These are phyloP conservation scores for Phaeosphaeria sp. DNA, from an alignment of 2,329 filamentous ascomycete species.

Conservation along the genomic window DNA sequence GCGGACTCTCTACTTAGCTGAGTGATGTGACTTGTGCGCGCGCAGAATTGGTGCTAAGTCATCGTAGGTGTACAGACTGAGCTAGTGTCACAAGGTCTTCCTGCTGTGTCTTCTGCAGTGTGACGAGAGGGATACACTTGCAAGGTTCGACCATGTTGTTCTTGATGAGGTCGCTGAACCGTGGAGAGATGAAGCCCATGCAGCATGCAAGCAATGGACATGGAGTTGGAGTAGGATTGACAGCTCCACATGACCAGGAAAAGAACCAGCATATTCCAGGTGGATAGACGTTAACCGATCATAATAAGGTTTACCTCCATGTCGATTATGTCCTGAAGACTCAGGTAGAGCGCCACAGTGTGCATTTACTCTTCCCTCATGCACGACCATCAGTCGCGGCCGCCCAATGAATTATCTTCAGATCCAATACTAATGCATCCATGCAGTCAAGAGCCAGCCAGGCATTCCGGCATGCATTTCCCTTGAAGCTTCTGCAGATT, in stretches of 20 bases:
- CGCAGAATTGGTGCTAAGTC: background rate
- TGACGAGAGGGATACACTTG: background rate
- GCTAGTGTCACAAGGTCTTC: background rate
- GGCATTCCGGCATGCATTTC: no score
- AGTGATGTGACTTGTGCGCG: background rate
- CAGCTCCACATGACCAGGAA: background rate
- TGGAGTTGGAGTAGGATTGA: background rate
- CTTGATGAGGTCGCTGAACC: background rate
- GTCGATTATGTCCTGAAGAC: background rate
- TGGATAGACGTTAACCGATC: background rate
- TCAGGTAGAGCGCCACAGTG: background rate
- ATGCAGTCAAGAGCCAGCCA: no score
- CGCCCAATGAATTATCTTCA: background rate
- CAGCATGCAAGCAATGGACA: background rate
- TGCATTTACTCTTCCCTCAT: background rate
- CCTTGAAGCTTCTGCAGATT: no score
- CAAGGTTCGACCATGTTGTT: background rate
- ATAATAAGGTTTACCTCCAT: background rate
- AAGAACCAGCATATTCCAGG: background rate
- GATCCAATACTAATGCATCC: no score
- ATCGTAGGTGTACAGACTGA: background rate
- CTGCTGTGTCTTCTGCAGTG: background rate
- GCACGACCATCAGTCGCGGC: background rate
- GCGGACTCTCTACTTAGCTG: background rate
- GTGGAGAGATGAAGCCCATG: background rate